Base-by-base conservation (phyloP, 2,329 filamentous ascomycete genomes). In the Blumeriella jaapii region DNA sequence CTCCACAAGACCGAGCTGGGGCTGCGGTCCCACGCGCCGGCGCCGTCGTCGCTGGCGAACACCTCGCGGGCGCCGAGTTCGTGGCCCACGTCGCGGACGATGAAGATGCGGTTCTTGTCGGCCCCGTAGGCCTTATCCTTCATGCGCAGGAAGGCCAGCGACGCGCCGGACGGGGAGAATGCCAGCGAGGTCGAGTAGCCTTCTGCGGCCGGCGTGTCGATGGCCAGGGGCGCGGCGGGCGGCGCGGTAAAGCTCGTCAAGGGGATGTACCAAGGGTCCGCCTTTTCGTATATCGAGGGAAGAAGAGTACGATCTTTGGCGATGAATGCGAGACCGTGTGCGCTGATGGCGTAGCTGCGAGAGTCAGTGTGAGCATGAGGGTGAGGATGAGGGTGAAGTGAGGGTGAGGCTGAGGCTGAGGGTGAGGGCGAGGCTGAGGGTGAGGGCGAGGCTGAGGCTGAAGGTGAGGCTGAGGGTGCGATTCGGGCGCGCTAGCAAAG, bases 101-200 rank as follows among this genome's bases (percentile, higher is more conserved):
- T 57, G 45, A 85, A 59, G 5, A 84, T 61, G 20, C 74, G 69
- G 28, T 77, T 69, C 56, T 80, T 79, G 60, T 93, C 84, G 10
- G 78, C 71, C 57, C 94, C 85, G 53, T 93, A 93, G 36, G 78
- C 73, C 31, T 73, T 67, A 30, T 69, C 68, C 40, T 70, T 69
- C 83, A 89, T 91, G 42, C 80, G 75, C 25, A 83, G 64, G 55
- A 93, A 93, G 1, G 74, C 82, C 14, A 87, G 62, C 41, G 70
- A 68, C 19, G 64, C 68, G 6, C 84, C 81, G 47, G 77, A 68
- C 2, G 73, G 72, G 3, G 82, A 86, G 59, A 93, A 93, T 0
- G 69, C 67, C 0, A 84, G 83, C 1, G 15, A 24, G 3, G 31
- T 29, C 1, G 47, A 52, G 19, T 44, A 44, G 12, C 49, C 49